Percentiles rank a stretch among this genome's conserved stretches.
Evolutionary conservation across 2,329 filamentous ascomycete species (phyloP).

Genomic region (Aspergillus calidoustus): DNA sequence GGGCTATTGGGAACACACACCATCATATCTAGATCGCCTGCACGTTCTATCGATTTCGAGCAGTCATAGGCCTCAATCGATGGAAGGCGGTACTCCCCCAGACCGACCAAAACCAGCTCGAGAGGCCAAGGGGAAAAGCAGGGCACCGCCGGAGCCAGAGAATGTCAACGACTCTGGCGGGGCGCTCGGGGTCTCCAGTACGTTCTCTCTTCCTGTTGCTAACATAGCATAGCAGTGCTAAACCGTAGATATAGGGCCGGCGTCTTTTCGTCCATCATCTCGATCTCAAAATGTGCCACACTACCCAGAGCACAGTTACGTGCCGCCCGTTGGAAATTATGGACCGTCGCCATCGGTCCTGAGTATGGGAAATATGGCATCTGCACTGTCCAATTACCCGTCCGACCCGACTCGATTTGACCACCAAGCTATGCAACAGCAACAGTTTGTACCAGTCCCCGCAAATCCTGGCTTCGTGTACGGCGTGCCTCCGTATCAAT

Average conservation of each 20-base stretch:
- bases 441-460: conserved; percentile 27
- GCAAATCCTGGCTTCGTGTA: conserved; percentile 37
- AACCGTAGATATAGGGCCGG: conserved; percentile 14
- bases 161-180: conserved; percentile 6
- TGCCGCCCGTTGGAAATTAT: conserved; percentile 25
- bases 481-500: conserved; percentile 33
- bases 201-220: conserved; percentile 7
- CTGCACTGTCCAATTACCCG: conserved; percentile 34
- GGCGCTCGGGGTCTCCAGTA: conserved; percentile 17
- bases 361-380: conserved; percentile 37
- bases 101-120: conserved; percentile 11
- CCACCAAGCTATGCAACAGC: conserved; percentile 31
- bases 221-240: conserved; percentile 1
- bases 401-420: conserved; percentile 31
- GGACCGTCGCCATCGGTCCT: conserved; percentile 27
- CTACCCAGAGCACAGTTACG: conserved; percentile 25
- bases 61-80: conserved; percentile 18
- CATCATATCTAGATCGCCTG: conserved; percentile 1
- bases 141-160: conserved; percentile 1
- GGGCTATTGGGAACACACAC: background rate
- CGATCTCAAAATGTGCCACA: conserved; percentile 28
- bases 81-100: conserved; percentile 19
- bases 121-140: conserved; percentile 7
- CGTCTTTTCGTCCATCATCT: conserved; percentile 8
- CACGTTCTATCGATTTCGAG: background rate